A percentile compares a stretch with the other conserved stretches of the same genome.
phyloP scores from a whole-genome alignment of 2,329 filamentous ascomycete species.

The Cercospora nicotianae region DNA sequence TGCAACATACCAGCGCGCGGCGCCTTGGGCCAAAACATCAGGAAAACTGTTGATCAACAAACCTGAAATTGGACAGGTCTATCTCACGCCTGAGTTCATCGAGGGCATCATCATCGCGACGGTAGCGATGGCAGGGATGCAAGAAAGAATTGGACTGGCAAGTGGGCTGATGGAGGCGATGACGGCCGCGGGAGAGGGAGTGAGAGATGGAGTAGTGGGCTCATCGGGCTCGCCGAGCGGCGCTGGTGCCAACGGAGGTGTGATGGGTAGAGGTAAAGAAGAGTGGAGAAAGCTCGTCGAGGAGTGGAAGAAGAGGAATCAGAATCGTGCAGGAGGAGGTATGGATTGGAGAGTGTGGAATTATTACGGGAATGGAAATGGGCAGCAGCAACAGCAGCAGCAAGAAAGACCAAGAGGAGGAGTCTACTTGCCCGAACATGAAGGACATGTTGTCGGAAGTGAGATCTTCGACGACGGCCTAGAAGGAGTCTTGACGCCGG shows the following conservation, averaged over 20 bases:
- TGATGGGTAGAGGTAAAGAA: not conserved
- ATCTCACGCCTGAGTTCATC: constrained; percentile 14
- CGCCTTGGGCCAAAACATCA: constrained; percentile 13
- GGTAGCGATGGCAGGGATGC: constrained; percentile 18
- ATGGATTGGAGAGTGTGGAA: constrained; percentile 2
- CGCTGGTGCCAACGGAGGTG: not conserved
- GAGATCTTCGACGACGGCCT: constrained; percentile 11
- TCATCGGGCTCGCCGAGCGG: not conserved
- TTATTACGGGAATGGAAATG: not conserved
- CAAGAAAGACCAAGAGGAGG: not conserved
- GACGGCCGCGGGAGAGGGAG: not conserved
- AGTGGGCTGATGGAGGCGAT: constrained; percentile 10
- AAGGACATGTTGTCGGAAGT: not conserved
- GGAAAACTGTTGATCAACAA: constrained; percentile 4
- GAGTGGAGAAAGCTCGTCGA: not conserved
- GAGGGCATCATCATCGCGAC: constrained; percentile 18
- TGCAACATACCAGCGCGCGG: constrained; percentile 12
- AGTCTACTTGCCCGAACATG: not conserved
- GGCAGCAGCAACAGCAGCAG: not conserved
- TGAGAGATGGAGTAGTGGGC: not conserved
- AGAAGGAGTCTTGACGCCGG: not conserved
- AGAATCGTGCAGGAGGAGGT: not conserved
- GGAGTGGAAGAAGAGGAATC: constrained; percentile 5
- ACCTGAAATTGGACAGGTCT: constrained; percentile 1
- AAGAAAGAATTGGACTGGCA: constrained; percentile 17